Conservation (phyloP, 129 eudicot species). For the Flaveria linearis region DNA sequence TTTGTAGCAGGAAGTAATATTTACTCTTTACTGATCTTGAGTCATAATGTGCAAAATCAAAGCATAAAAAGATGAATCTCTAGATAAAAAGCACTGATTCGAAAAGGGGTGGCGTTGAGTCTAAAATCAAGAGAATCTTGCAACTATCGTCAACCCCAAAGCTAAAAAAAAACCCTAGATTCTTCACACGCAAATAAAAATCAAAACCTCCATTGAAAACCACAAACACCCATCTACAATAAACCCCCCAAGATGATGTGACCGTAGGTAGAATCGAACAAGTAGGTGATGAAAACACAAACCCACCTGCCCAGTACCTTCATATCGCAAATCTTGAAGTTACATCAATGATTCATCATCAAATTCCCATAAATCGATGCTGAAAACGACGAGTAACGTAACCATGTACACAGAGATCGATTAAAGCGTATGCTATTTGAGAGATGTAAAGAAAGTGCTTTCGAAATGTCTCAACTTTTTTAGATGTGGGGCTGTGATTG, state of each 20-base stretch:
- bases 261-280: background rate
- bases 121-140: slow-evolving; percentile 32
- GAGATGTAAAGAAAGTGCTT: slow-evolving; percentile 23
- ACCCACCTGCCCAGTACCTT: slow-evolving; percentile 21
- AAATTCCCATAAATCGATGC: slow-evolving; percentile 8
- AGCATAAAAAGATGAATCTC: slow-evolving; percentile 26
- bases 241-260: slow-evolving; percentile 16
- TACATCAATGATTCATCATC: slow-evolving; percentile 21
- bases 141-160: slow-evolving; percentile 30
- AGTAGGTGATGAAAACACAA: slow-evolving; percentile 10
- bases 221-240: background rate
- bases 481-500: slow-evolving; percentile 31
- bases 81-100: slow-evolving; percentile 29
- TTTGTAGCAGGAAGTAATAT: slow-evolving; percentile 17
- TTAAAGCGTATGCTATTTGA: background rate
- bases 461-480: slow-evolving; percentile 28
- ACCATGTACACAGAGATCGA: slow-evolving; percentile 18
- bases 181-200: slow-evolving; percentile 18
- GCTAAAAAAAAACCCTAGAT: slow-evolving; percentile 38
- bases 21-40: slow-evolving; percentile 2
- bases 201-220: background rate
- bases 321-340: slow-evolving; percentile 21
- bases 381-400: slow-evolving; percentile 14
- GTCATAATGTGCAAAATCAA: slow-evolving; percentile 27
- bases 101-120: slow-evolving; percentile 29